phyloP scores from a whole-genome alignment of 1,139 yeast species.

The Suzukiozyma palmioleophila region DNA sequence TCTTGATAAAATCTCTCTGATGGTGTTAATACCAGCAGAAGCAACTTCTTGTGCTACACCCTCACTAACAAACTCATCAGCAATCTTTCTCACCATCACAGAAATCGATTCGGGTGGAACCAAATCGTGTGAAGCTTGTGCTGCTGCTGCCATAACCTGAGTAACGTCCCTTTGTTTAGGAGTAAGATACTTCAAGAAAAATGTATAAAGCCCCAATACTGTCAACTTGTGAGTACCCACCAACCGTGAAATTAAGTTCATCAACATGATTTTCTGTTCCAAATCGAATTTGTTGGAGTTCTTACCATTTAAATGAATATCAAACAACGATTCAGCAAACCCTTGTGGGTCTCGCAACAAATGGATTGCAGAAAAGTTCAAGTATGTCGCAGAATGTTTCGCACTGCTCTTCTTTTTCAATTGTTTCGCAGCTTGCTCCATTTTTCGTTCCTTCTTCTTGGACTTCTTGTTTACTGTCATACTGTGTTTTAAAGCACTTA shows the following conservation, averaged over 20 bases:
- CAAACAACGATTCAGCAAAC: slow-evolving; percentile 81
- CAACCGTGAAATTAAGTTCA: slow-evolving; percentile 82
- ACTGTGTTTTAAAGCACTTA: slow-evolving; percentile 69
- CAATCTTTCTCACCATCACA: slow-evolving; percentile 81
- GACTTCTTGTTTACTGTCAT: slow-evolving; percentile 81
- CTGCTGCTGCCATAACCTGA: slow-evolving; percentile 92
- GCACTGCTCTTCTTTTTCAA: slow-evolving; percentile 55
- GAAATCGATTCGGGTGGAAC: slow-evolving; percentile 91
- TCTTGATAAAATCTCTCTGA: slow-evolving; percentile 86
- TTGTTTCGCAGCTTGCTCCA: slow-evolving; percentile 66
- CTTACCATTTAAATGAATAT: slow-evolving; percentile 66
- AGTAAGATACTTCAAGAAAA: slow-evolving; percentile 80
- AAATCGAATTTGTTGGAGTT: slow-evolving; percentile 64
- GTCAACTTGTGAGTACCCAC: slow-evolving; percentile 93
- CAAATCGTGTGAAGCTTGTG: slow-evolving; percentile 93
- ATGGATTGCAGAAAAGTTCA: slow-evolving; percentile 93
- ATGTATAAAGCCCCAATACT: slow-evolving; percentile 84
- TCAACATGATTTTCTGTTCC: slow-evolving; percentile 83
- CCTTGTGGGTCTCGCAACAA: slow-evolving; percentile 95
- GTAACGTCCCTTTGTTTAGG: slow-evolving; percentile 95
- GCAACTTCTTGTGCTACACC: slow-evolving; percentile 98
- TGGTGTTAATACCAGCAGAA: slow-evolving; percentile 94
- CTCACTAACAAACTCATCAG: slow-evolving; percentile 96
- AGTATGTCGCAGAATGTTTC: slow-evolving; percentile 60
- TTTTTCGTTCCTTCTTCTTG: slow-evolving; percentile 71